A percentile compares a stretch with the other conserved stretches of the same genome.
phyloP scores from a whole-genome alignment of 768 basidiomycete genomes.

The Roridomyces roridus region DNA sequence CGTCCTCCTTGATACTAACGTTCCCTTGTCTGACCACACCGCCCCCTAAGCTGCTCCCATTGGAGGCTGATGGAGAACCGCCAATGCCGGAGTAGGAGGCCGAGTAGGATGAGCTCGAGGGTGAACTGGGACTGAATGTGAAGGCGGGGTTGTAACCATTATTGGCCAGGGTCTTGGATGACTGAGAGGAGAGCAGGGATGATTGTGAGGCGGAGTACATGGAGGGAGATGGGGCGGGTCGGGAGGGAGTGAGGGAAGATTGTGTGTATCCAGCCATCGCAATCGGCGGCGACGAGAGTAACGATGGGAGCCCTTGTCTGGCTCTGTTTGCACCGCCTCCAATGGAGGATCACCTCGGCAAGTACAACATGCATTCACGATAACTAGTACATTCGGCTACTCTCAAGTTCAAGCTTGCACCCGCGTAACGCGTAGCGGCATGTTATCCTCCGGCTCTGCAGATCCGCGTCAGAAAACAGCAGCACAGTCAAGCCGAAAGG shows the following conservation, averaged over 20 bases:
- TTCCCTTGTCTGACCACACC: conserved; percentile 58
- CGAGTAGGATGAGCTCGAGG: conserved; percentile 66
- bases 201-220: conserved; percentile 42
- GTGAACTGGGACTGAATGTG: conserved; percentile 53
- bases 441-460: conserved; percentile 42
- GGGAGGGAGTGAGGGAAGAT: conserved; percentile 67
- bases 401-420: no score
- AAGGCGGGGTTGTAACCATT: conserved; percentile 69
- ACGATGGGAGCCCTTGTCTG: not conserved
- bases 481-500: not conserved
- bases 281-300: conserved; percentile 9
- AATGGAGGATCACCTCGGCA: no score
- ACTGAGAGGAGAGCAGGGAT: conserved; percentile 47
- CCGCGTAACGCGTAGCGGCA: conserved; percentile 40
- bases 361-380: no score
- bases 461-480: not conserved
- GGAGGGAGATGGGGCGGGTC: conserved; percentile 66
- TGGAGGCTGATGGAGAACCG: conserved; percentile 62
- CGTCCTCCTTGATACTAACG: conserved; percentile 93
- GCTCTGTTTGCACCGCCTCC: no score
- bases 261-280: conserved; percentile 10
- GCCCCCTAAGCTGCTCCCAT: conserved; percentile 46
- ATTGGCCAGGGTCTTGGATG: conserved; percentile 47
- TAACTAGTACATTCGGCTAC: no score
- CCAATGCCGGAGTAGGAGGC: conserved; percentile 83